Percentiles rank a stretch among this genome's conserved stretches.
Evolutionary conservation across 2,329 filamentous ascomycete species (phyloP).

Genomic region (Microcera coccophila): DNA sequence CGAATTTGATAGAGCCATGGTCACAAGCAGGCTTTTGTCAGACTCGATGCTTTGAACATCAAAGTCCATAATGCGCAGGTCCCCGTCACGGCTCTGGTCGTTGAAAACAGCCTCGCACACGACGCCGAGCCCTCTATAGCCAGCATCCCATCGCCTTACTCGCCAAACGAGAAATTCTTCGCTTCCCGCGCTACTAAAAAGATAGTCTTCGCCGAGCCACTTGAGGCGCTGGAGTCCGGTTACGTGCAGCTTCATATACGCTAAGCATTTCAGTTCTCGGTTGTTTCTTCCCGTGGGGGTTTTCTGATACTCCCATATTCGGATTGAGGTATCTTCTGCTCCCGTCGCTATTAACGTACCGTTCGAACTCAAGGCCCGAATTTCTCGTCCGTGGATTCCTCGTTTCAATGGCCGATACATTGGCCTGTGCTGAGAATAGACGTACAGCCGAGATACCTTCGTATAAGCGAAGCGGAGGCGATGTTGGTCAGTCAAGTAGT

Average conservation of each 20-base stretch:
- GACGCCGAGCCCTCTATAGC: conserved; percentile 49
- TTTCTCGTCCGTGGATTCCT: conserved; percentile 83
- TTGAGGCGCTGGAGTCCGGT: conserved; percentile 77
- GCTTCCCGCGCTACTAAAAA: conserved; percentile 82
- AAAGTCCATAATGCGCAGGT: conserved; percentile 79
- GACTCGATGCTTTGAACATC: conserved; percentile 45
- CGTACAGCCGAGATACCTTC: conserved; percentile 54
- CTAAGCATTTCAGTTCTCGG: conserved; percentile 46
- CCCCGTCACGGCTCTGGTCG: conserved; percentile 50
- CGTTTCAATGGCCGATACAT: conserved; percentile 51
- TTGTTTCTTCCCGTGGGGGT: conserved; percentile 1
- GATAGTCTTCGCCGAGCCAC: conserved; percentile 67
- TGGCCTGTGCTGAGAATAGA: conserved; percentile 42
- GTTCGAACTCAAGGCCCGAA: conserved; percentile 51
- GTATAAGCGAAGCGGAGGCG: conserved; percentile 66
- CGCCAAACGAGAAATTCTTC: conserved; percentile 91
- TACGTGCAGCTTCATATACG: conserved; percentile 70
- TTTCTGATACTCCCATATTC: conserved; percentile 58
- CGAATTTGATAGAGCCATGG: conserved; percentile 81
- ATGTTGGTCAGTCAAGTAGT: conserved; percentile 29
- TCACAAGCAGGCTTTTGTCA: conserved; percentile 51
- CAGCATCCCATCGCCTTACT: conserved; percentile 51
- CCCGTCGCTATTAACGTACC: conserved; percentile 56
- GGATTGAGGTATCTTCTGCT: conserved; percentile 70
- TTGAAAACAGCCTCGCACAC: conserved; percentile 54